phyloP scores from a whole-genome alignment of 1,139 yeast genomes.

The Torulaspora pretoriensis region DNA sequence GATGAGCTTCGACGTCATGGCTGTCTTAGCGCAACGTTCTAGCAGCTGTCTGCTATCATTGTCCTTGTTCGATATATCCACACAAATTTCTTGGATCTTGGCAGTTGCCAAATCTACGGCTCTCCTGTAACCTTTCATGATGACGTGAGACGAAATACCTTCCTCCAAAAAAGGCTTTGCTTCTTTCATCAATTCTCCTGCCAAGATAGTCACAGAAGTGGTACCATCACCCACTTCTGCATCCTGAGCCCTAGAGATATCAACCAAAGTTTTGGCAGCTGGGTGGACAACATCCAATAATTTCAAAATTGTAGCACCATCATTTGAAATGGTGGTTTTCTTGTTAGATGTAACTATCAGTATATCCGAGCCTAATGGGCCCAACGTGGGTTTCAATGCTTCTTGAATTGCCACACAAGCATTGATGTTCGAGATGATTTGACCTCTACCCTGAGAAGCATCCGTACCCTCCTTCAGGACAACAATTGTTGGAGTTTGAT shows the following conservation, averaged over 20 bases:
- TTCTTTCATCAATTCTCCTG: slow-evolving; percentile 92
- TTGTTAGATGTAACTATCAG: slow-evolving; percentile 79
- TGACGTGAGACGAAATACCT: slow-evolving; percentile 87
- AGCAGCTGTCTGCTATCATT: slow-evolving; percentile 57
- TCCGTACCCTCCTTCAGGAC: slow-evolving; percentile 98
- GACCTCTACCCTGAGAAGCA: slow-evolving; percentile 93
- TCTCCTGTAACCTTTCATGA: slow-evolving; percentile 79
- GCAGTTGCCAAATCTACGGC: slow-evolving; percentile 77
- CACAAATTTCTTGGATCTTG: slow-evolving; percentile 69
- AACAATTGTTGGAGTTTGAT: slow-evolving; percentile 94
- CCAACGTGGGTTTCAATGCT: slow-evolving; percentile 88
- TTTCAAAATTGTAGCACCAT: slow-evolving; percentile 94
- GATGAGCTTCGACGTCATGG: slow-evolving; percentile 93
- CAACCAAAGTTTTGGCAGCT: slow-evolving; percentile 93
- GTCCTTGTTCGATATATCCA: slow-evolving; percentile 50
- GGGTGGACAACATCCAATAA: slow-evolving; percentile 95
- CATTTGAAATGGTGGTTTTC: slow-evolving; percentile 91
- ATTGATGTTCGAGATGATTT: slow-evolving; percentile 88
- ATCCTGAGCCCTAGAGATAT: slow-evolving; percentile 93
- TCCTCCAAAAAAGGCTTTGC: slow-evolving; percentile 89
- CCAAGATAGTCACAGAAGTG: slow-evolving; percentile 87
- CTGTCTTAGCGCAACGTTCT: slow-evolving; percentile 92
- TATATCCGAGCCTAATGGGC: slow-evolving; percentile 96
- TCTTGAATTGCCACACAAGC: slow-evolving; percentile 97
- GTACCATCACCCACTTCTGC: slow-evolving; percentile 99